Conservation (phyloP, 2,329 filamentous ascomycete genomes). For the Escovopsis sp. region DNA sequence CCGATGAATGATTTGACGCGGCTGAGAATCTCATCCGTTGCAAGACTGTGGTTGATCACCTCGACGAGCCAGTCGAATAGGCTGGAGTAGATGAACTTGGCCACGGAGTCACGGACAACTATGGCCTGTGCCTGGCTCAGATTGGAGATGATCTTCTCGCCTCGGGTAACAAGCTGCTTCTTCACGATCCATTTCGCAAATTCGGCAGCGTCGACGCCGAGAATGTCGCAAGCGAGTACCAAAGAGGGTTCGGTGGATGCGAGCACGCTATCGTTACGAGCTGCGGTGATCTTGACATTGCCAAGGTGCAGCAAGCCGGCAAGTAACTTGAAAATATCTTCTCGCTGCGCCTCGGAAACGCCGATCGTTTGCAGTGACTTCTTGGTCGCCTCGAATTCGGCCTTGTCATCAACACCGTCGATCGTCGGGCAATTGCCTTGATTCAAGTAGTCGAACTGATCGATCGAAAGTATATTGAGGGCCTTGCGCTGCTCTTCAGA, state of each 20-base stretch:
- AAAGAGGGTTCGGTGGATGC: slow-evolving; percentile 69
- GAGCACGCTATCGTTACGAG: slow-evolving; percentile 75
- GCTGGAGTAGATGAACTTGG: slow-evolving; percentile 97
- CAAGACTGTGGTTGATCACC: slow-evolving; percentile 80
- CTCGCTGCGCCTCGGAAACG: slow-evolving; percentile 57
- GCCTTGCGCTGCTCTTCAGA: slow-evolving; percentile 69
- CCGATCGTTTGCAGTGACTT: slow-evolving; percentile 80
- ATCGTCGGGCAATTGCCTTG: slow-evolving; percentile 86
- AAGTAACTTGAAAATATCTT: slow-evolving; percentile 76
- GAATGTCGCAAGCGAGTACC: slow-evolving; percentile 63
- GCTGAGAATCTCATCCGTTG: slow-evolving; percentile 71
- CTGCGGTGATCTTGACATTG: slow-evolving; percentile 90
- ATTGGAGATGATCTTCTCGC: slow-evolving; percentile 95
- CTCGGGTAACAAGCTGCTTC: slow-evolving; percentile 91
- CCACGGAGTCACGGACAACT: slow-evolving; percentile 91
- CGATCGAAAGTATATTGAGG: slow-evolving; percentile 63
- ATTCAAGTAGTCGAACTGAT: slow-evolving; percentile 92
- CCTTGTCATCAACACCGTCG: slow-evolving; percentile 88
- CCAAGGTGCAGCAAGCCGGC: slow-evolving; percentile 87
- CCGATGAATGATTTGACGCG: slow-evolving; percentile 86
- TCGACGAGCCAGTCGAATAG: slow-evolving; percentile 99
- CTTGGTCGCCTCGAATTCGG: slow-evolving; percentile 80
- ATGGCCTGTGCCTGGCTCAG: slow-evolving; percentile 83
- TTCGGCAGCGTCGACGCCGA: slow-evolving; percentile 72
- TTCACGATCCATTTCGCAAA: slow-evolving; percentile 99